These are phyloP conservation scores for Microcera coccophila DNA, from an alignment of 2,329 filamentous ascomycete genomes.

Conservation along the genomic window DNA sequence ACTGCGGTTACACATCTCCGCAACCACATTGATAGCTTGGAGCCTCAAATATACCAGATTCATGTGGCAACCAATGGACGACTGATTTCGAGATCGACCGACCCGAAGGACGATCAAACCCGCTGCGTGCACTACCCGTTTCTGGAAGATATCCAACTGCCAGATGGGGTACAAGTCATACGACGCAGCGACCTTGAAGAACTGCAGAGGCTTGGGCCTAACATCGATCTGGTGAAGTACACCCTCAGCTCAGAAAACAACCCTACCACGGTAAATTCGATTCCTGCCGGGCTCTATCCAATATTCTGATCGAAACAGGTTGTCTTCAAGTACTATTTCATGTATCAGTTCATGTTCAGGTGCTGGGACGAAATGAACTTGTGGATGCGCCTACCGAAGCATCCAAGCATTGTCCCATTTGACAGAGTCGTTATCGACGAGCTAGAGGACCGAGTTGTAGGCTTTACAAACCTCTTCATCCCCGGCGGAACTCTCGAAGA, in stretches of 20 bases:
- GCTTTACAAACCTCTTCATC: conserved; percentile 34
- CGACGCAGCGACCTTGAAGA: not conserved
- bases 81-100: not conserved
- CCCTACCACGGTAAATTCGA: not conserved
- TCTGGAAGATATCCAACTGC: not conserved
- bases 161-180: not conserved
- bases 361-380: not conserved
- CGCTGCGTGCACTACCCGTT: not conserved
- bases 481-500: conserved; percentile 30
- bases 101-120: not conserved
- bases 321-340: conserved; percentile 36
- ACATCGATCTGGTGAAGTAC: not conserved
- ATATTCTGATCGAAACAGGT: not conserved
- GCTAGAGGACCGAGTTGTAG: conserved; percentile 30
- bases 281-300: not conserved
- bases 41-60: not conserved
- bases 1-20: not conserved
- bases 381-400: not conserved
- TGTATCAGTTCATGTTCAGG: conserved; percentile 13
- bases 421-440: conserved; percentile 32
- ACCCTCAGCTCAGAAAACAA: not conserved
- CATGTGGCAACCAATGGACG: not conserved
- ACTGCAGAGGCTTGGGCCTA: not conserved
- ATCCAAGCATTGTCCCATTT: conserved; percentile 24
- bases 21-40: not conserved